Evolutionary conservation across 2,329 filamentous ascomycete species (phyloP), one percentile per base, ranked within the genome.

Genomic region (Penicillium nordicum): DNA sequence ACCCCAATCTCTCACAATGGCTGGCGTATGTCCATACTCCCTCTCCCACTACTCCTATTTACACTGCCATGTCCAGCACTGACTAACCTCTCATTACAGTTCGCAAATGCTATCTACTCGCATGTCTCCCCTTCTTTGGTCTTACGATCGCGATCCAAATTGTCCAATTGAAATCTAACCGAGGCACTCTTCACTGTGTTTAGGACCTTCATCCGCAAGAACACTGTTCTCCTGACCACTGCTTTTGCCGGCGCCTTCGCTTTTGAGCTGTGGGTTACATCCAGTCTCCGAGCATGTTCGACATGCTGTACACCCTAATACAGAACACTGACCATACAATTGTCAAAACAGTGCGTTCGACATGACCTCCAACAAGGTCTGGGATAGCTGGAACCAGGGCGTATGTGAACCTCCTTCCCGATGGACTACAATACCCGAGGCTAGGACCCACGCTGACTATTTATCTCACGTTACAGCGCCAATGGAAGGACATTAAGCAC

Each of bases 401-500:
- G 93, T 97, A 90, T 72, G 90, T 87, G 38, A 36, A 50, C 50
- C 45, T 41, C 48, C 30, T 21, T 55, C 54, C 45, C 30, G 34
- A 46, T 55, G 16, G 37, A 23, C 49, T 30, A 34, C 50, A 49
- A 56, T 50, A 44, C 29, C 52, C 59, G 53, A 32, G 51, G 18
- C 32, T 43, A 50, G 50, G 16, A 58, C 42, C 48, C 25, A 57
- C n/a, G 41, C 63, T 66, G 56, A 66, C 61, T 23, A 21, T 36
- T 29, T 53, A 9, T 53, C 23, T 49, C 50, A 44, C 38, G 16
- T 11, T 57, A 68, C 72, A 97, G 93, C 91, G 93, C 72, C 93
- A 97, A 95, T 97, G 94, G 94, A 97, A 97, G 85, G 94, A 99
- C 77, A 97, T 99, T 82, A 93, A 95, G 80, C 80, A 87, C 77